Conservation (phyloP, 305 asterid genomes). For the Fraxinus floribunda region DNA sequence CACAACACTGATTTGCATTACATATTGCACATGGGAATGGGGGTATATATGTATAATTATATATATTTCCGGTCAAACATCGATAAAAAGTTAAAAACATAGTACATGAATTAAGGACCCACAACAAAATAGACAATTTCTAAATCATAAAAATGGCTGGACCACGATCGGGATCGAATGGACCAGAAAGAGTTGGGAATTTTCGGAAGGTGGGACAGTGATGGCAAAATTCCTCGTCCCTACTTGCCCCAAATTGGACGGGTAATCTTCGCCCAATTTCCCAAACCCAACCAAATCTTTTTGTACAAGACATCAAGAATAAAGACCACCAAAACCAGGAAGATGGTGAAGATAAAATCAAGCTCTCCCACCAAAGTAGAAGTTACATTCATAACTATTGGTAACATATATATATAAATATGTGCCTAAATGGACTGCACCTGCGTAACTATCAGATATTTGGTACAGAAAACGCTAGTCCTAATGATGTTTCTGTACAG, state of each 20-base stretch:
- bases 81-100: neutral
- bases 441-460: neutral
- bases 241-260: neutral
- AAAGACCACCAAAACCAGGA: neutral
- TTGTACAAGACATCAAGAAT: neutral
- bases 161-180: neutral
- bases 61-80: neutral
- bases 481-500: neutral
- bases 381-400: neutral
- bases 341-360: neutral
- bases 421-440: neutral
- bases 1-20: neutral
- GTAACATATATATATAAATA: neutral
- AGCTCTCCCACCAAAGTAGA: neutral
- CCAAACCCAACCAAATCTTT: neutral
- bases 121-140: neutral
- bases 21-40: slow-evolving; percentile 5
- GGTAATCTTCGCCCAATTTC: neutral
- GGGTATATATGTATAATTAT: neutral
- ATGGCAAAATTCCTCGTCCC: neutral
- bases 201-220: neutral
- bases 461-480: neutral
- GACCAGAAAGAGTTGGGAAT: neutral
- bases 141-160: neutral
- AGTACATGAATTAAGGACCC: neutral